Evolutionary conservation across 352 stramenopile species (phyloP).

Genomic region (Peronosclerospora sorghi): DNA sequence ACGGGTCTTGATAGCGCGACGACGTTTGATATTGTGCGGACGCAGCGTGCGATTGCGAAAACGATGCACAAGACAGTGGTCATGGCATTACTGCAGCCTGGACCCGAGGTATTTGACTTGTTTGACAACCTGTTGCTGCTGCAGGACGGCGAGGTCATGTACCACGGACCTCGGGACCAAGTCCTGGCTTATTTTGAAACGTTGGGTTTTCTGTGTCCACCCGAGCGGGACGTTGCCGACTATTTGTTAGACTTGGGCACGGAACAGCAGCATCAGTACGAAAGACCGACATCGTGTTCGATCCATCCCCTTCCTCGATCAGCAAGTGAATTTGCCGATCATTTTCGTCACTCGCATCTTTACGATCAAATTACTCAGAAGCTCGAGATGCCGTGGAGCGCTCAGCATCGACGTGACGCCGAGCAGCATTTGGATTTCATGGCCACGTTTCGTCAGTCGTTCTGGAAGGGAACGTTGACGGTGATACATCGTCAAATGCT

Average conservation of each 20-base stretch:
- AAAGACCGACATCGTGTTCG: conserved; percentile 1
- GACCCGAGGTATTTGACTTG: conserved; percentile 82
- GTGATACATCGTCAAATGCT: conserved; percentile 32
- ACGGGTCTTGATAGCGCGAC: conserved; percentile 81
- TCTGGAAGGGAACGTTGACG: conserved; percentile 12
- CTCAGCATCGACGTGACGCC: not conserved
- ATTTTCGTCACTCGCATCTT: conserved; percentile 28
- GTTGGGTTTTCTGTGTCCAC: conserved; percentile 26
- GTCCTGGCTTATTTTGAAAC: conserved; percentile 29
- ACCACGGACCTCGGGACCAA: conserved; percentile 31
- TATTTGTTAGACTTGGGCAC: conserved; percentile 24
- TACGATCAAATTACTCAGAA: not conserved
- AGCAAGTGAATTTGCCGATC: conserved; percentile 12
- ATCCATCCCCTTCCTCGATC: conserved; percentile 13
- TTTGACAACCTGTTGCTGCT: conserved; percentile 58
- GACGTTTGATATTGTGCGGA: conserved; percentile 25
- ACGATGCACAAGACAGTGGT: conserved; percentile 25
- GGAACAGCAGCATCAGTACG: conserved; percentile 15
- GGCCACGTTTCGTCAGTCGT: conserved; percentile 25
- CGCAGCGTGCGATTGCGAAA: conserved; percentile 9
- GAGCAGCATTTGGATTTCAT: conserved; percentile 4
- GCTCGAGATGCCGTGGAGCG: not conserved
- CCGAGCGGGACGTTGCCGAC: conserved; percentile 19
- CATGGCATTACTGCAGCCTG: conserved; percentile 72
- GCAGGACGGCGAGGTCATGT: conserved; percentile 79